Evolutionary conservation across 2,329 filamentous ascomycete genomes (phyloP).

Genomic region (Acephala macrosclerotiorum): DNA sequence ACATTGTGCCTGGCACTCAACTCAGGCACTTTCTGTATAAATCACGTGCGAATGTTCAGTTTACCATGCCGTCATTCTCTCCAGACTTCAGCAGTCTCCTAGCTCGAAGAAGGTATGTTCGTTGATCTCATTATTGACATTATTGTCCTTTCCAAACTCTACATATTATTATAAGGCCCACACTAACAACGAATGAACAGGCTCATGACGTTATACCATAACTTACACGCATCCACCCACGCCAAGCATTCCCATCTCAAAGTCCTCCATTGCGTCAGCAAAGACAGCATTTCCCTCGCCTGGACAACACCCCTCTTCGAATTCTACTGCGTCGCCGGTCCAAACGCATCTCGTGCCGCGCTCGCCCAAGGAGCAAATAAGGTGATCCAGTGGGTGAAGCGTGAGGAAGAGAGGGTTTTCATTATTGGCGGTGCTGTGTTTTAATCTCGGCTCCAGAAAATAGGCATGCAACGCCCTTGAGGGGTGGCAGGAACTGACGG

Average conservation of each 20-base stretch:
- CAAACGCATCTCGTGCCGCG: slow-evolving; percentile 67
- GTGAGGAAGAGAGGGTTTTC: slow-evolving; percentile 92
- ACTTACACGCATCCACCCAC: slow-evolving; percentile 85
- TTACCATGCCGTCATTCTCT: slow-evolving; percentile 84
- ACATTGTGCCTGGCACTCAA: slow-evolving; percentile 81
- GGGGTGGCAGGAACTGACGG: neutral
- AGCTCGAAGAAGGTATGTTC: slow-evolving; percentile 64
- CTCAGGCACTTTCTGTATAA: slow-evolving; percentile 96
- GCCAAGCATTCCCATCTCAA: slow-evolving; percentile 84
- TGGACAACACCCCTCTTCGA: slow-evolving; percentile 95
- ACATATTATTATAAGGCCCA: neutral
- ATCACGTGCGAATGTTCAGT: slow-evolving; percentile 92
- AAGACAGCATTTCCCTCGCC: slow-evolving; percentile 80
- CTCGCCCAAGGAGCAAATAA: slow-evolving; percentile 88
- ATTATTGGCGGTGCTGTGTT: slow-evolving; percentile 97
- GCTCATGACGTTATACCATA: slow-evolving; percentile 84
- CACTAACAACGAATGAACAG: slow-evolving; percentile 44
- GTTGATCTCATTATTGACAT: neutral
- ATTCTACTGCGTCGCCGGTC: slow-evolving; percentile 92
- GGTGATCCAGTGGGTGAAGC: slow-evolving; percentile 88
- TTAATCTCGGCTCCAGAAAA: slow-evolving; percentile 25
- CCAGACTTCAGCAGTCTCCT: slow-evolving; percentile 70
- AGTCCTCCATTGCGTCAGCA: slow-evolving; percentile 79
- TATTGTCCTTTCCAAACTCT: neutral
- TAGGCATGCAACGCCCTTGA: neutral